Base-by-base conservation (phyloP, 176 grass and related monocot species). In the Cenchrus fungigraminus region DNA sequence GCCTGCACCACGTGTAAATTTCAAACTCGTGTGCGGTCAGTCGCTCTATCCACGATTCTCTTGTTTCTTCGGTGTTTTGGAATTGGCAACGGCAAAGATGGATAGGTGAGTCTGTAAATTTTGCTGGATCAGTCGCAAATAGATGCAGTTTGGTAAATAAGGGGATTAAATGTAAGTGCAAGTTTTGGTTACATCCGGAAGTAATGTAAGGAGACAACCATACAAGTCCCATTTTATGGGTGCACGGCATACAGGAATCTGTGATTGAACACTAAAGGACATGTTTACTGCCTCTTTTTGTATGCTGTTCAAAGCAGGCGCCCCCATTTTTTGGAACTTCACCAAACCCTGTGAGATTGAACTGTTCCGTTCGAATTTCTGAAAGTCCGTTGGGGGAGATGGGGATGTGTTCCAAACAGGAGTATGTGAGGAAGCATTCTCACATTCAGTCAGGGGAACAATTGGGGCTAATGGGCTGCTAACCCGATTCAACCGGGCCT, bases 21-120 rank as follows among this genome's bases (percentile, higher is more conserved):
- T 45, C 51, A 5, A 49, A 49, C 72, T 73, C 68, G 34, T 29
- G 52, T 17, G 22, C 8, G 16, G 9, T 3, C 3, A 13, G 20
- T 40, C 16, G 5, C 20, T 51, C 20, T 16, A 51, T 16, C 74
- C 4, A 77, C 4, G 16, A 32, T 76, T 70, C 65, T 69, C 34
- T 63, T 15, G 52, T 37, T 59, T 57, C 61, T 47, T 65, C 2
- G 5, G 49, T 58, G 17, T 31, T 61, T 42, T 5, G 2, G n/a
- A 46, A 40, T 40, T 75, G 73, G 45, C 69, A 52, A 42, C 20
- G 25, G 25, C n/a, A 13, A 53, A 76, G 31, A 53, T 19, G 45
- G 31, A 70, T 81, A 15, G 43, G 73, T 53, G 29, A 53, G 47
- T 71, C 12, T 85, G 70, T 89, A 76, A 85, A 76, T 62, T 40